Evolutionary conservation across 2,329 filamentous ascomycete species (phyloP).

Genomic region (Rutstroemia sp.): DNA sequence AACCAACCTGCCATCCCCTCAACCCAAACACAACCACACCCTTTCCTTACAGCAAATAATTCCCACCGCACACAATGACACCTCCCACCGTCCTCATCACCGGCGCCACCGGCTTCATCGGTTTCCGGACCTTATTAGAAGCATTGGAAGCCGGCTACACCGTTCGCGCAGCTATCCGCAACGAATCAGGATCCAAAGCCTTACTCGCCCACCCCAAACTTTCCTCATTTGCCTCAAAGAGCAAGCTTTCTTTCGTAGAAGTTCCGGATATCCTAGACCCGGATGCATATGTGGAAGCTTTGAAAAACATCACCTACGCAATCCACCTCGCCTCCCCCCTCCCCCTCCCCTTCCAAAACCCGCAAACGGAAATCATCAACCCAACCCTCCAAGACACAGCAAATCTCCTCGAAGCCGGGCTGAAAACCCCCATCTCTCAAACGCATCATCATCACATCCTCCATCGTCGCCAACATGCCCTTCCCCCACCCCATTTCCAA

Average conservation of each 20-base stretch:
- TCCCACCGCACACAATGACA: background rate
- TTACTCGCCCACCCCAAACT: background rate
- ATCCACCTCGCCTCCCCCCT: conserved; percentile 2
- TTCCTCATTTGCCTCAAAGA: background rate
- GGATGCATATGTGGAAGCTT: background rate
- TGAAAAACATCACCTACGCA: background rate
- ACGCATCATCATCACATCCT: conserved; percentile 1
- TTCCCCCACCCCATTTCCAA: background rate
- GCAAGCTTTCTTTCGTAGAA: background rate
- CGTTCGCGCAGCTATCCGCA: background rate
- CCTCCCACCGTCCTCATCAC: background rate
- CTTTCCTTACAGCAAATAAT: no score
- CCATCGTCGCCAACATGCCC: background rate
- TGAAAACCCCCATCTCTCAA: background rate
- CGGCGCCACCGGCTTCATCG: background rate
- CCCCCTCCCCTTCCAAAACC: background rate
- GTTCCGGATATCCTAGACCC: background rate
- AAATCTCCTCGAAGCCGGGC: background rate
- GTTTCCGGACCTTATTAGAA: background rate
- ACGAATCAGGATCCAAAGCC: background rate
- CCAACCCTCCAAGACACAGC: background rate
- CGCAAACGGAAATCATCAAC: background rate
- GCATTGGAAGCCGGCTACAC: background rate
- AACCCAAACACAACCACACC: no score
- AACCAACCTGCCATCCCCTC: no score